phyloP scores from a whole-genome alignment of 805 yeast genomes.

The Yamadazyma phyllophila region DNA sequence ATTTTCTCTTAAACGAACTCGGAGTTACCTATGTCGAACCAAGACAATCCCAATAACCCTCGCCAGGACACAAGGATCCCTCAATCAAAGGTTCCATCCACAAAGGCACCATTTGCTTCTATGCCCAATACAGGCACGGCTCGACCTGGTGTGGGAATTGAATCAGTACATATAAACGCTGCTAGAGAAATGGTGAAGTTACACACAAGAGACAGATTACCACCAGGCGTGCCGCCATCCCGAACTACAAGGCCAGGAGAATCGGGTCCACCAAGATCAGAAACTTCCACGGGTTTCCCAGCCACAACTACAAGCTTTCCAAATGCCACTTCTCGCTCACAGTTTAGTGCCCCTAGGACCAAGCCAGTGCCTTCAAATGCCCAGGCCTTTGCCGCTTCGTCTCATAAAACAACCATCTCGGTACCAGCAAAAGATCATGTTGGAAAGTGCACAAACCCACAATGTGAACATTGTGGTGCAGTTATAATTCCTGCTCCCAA shows the following conservation, averaged over 20 bases:
- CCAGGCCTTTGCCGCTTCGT: not conserved
- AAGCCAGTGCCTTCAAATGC: not conserved
- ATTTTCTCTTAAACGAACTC: not conserved
- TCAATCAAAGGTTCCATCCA: not conserved
- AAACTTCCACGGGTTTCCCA: not conserved
- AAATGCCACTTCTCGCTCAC: not conserved
- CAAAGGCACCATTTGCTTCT: not conserved
- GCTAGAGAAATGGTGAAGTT: constrained; percentile 63
- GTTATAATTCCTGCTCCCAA: constrained; percentile 78
- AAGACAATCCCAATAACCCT: not conserved
- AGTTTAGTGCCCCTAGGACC: not conserved
- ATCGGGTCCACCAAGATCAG: not conserved
- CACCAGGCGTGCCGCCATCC: constrained; percentile 2
- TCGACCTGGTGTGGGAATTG: constrained; percentile 35
- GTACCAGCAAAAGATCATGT: constrained; percentile 46
- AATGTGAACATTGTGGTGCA: constrained; percentile 64
- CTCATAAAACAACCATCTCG: constrained; percentile 13
- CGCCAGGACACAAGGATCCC: not conserved
- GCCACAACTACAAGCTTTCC: not conserved
- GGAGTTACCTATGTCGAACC: constrained; percentile 1
- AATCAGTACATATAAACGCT: constrained; percentile 52
- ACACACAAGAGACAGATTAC: constrained; percentile 45
- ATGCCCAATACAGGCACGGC: not conserved
- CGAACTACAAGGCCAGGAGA: too few relatives aligned
- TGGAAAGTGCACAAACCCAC: constrained; percentile 40